A percentile compares a stretch with the other conserved stretches of the same genome.
phyloP scores from a whole-genome alignment of 805 yeast genomes.

The Hanseniaspora hatyaiensis region DNA sequence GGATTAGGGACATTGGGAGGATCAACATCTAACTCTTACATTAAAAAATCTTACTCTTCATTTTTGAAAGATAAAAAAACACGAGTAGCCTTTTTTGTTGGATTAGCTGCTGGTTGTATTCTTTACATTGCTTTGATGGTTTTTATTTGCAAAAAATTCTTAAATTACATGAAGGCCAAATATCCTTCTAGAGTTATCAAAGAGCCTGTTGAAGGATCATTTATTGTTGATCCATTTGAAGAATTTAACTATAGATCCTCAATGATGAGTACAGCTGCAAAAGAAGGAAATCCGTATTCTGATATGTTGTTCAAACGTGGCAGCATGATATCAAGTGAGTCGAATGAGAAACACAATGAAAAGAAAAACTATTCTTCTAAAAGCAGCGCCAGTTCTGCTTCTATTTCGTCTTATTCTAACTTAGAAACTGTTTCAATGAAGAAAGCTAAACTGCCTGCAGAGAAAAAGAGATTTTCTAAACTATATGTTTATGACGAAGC shows the following conservation, averaged over 20 bases:
- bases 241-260: conserved; percentile 15
- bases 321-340: neutral
- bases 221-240: conserved; percentile 16
- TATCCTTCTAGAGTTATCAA: conserved; percentile 19
- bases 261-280: conserved; percentile 10
- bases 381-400: neutral
- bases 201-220: conserved; percentile 17
- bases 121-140: conserved; percentile 52
- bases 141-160: conserved; percentile 40
- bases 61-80: conserved; percentile 25
- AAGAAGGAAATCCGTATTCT: conserved; percentile 10
- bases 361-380: neutral
- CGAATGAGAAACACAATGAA: neutral
- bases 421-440: conserved; percentile 4
- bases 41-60: conserved; percentile 23
- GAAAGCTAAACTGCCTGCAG: conserved; percentile 8
- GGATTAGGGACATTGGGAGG: conserved; percentile 17
- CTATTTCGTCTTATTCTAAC: conserved; percentile 4
- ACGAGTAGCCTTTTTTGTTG: conserved; percentile 70
- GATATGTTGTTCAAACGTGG: conserved; percentile 15
- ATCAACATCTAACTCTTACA: conserved; percentile 1
- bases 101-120: conserved; percentile 68
- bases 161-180: conserved; percentile 30
- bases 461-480: conserved; percentile 11
- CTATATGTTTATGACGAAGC: conserved; percentile 17